phyloP scores from a whole-genome alignment of 257 asterid genomes.

The Buddleja alternifolia region DNA sequence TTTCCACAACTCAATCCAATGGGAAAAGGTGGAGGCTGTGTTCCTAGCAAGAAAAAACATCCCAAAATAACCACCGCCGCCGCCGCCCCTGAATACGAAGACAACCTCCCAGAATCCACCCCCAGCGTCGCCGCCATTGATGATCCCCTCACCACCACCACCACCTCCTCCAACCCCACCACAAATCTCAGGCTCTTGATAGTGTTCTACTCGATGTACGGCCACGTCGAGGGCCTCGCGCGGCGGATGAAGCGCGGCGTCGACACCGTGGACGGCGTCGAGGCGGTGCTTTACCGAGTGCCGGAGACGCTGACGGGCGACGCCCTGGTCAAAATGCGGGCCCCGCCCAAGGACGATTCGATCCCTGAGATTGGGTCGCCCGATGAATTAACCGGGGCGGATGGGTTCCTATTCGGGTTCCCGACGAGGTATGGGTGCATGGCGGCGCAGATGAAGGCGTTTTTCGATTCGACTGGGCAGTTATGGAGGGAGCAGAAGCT shows the following conservation, averaged over 20 bases:
- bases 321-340: slow-evolving; percentile 68
- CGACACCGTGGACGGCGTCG: slow-evolving; percentile 70
- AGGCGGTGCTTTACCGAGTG: slow-evolving; percentile 72
- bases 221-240: slow-evolving; percentile 91
- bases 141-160: not conserved
- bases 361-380: slow-evolving; percentile 64
- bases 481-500: slow-evolving; percentile 90
- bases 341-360: slow-evolving; percentile 72
- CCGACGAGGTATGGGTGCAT: slow-evolving; percentile 92
- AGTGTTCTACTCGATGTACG: slow-evolving; percentile 94
- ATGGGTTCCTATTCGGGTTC: slow-evolving; percentile 87
- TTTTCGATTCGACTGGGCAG: slow-evolving; percentile 84
- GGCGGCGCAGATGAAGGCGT: slow-evolving; percentile 99
- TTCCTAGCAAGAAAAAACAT: slow-evolving; percentile 52
- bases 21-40: slow-evolving; percentile 74
- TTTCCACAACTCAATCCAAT: slow-evolving; percentile 27
- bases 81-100: not conserved
- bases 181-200: slow-evolving; percentile 52
- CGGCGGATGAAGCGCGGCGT: slow-evolving; percentile 84
- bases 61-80: slow-evolving; percentile 22
- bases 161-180: no score
- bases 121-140: not conserved
- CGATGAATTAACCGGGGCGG: slow-evolving; percentile 64
- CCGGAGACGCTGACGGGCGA: slow-evolving; percentile 82
- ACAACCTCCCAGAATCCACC: not conserved